Percentiles rank a stretch among this genome's conserved stretches.
phyloP scores from a whole-genome alignment of 306 rosid species.

The Vicia faba region DNA sequence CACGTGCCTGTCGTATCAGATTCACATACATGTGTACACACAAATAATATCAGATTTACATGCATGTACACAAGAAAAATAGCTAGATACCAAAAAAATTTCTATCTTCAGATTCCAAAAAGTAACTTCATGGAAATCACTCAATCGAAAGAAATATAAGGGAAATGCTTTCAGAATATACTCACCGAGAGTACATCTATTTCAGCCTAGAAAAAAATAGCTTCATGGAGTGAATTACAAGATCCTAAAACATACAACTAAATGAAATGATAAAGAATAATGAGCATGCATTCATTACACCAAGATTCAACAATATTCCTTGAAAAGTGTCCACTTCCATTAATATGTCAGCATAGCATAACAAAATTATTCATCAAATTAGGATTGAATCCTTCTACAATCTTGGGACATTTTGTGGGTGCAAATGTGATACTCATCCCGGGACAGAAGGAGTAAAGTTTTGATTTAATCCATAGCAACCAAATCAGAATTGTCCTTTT shows the following conservation, averaged over 20 bases:
- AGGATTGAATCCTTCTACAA: constrained; percentile 5
- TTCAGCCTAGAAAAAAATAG: not conserved
- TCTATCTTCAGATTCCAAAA: not conserved
- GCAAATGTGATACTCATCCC: too few species aligned
- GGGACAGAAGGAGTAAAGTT: too few species aligned
- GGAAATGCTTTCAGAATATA: not conserved
- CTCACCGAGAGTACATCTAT: not conserved
- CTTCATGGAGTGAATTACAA: not conserved
- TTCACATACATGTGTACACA: not conserved
- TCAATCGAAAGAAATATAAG: not conserved
- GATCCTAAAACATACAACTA: constrained; percentile 1
- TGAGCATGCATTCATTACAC: not conserved
- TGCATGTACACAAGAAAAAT: not conserved
- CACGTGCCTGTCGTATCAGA: not conserved
- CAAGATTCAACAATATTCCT: not conserved
- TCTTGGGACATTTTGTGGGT: too few species aligned
- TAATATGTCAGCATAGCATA: constrained; percentile 18
- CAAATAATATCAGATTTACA: not conserved
- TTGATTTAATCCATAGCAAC: too few species aligned
- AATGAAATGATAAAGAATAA: not conserved
- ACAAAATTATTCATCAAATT: constrained; percentile 9
- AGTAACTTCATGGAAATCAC: not conserved
- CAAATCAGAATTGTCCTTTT: too few species aligned
- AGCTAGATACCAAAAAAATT: not conserved
- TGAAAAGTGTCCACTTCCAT: not conserved